A percentile compares a stretch with the other conserved stretches of the same genome.
These are phyloP conservation scores for Zygotorulaspora mrakii DNA, from an alignment of 1,139 yeast genomes.

Conservation along the genomic window DNA sequence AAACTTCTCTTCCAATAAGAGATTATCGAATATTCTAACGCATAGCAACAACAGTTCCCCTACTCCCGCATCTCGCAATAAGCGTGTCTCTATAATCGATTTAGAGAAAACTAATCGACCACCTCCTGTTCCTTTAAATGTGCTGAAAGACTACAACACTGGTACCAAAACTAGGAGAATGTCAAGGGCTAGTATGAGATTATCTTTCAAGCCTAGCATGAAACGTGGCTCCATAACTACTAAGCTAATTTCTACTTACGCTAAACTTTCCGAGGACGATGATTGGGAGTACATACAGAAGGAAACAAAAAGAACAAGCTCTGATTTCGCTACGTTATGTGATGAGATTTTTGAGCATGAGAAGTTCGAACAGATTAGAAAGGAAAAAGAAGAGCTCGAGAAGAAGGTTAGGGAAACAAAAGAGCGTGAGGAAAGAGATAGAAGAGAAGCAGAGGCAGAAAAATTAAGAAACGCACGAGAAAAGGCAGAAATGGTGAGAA, in stretches of 20 bases:
- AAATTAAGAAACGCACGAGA: slow-evolving; percentile 19
- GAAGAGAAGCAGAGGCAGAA: slow-evolving; percentile 37
- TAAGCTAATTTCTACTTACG: slow-evolving; percentile 64
- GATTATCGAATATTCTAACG: slow-evolving; percentile 18
- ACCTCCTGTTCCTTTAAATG: slow-evolving; percentile 39
- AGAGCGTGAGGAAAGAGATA: slow-evolving; percentile 50
- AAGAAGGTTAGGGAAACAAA: slow-evolving; percentile 44
- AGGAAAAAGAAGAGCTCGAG: slow-evolving; percentile 47
- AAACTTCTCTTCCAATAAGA: slow-evolving; percentile 26
- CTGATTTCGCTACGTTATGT: slow-evolving; percentile 72
- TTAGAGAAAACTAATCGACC: slow-evolving; percentile 21
- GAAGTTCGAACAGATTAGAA: slow-evolving; percentile 54
- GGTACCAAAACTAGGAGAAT: slow-evolving; percentile 23
- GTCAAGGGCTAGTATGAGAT: slow-evolving; percentile 37
- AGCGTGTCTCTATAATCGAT: slow-evolving; percentile 27
- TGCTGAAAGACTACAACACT: slow-evolving; percentile 32
- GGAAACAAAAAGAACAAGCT: slow-evolving; percentile 70
- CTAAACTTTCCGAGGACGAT: slow-evolving; percentile 61
- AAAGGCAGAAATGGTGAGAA: slow-evolving; percentile 18
- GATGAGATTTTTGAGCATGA: slow-evolving; percentile 70
- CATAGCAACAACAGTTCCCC: slow-evolving; percentile 28
- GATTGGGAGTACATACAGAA: slow-evolving; percentile 71
- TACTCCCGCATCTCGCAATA: slow-evolving; percentile 31
- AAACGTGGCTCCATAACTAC: slow-evolving; percentile 70
- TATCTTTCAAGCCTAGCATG: slow-evolving; percentile 40